These are phyloP conservation scores for Diaporthe velutina DNA, from an alignment of 2,329 filamentous ascomycete species.

Conservation along the genomic window DNA sequence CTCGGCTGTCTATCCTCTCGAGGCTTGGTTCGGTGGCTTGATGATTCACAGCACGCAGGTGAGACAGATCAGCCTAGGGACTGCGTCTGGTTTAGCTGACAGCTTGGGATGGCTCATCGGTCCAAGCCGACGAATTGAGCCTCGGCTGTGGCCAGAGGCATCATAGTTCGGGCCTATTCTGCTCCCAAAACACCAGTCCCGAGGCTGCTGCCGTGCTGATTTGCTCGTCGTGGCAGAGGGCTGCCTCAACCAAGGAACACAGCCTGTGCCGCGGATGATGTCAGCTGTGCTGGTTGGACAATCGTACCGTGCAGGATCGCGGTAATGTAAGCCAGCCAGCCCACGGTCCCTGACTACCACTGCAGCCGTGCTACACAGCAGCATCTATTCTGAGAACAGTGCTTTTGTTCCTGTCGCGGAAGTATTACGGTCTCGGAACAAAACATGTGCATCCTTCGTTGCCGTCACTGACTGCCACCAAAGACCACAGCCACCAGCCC, in stretches of 20 bases:
- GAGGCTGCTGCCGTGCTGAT: slow-evolving; percentile 10
- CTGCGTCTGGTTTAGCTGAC: slow-evolving; percentile 16
- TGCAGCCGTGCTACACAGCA: slow-evolving; percentile 26
- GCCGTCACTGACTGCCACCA: slow-evolving; percentile 22
- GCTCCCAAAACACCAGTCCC: slow-evolving; percentile 18
- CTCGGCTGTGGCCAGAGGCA: slow-evolving; percentile 17
- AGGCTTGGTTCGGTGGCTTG: slow-evolving; percentile 30
- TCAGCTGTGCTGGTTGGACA: slow-evolving; percentile 33
- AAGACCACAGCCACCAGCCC: background rate
- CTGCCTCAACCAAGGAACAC: slow-evolving; percentile 21
- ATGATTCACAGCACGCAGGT: slow-evolving; percentile 32
- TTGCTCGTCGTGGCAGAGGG: slow-evolving; percentile 14
- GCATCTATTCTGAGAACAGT: slow-evolving; percentile 32
- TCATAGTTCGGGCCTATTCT: slow-evolving; percentile 18
- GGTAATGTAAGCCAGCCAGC: slow-evolving; percentile 37
- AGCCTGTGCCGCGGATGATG: slow-evolving; percentile 38
- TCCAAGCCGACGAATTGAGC: slow-evolving; percentile 21
- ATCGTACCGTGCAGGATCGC: slow-evolving; percentile 29
- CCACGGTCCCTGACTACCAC: slow-evolving; percentile 33
- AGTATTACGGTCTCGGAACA: slow-evolving; percentile 23
- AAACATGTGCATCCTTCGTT: slow-evolving; percentile 19
- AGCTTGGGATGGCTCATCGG: slow-evolving; percentile 3
- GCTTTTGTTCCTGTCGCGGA: slow-evolving; percentile 13
- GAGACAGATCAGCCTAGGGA: slow-evolving; percentile 23
- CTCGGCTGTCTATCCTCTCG: slow-evolving; percentile 23